phyloP scores from a whole-genome alignment of 1,284 basidiomycete species.

The Pseudozyma pruni region DNA sequence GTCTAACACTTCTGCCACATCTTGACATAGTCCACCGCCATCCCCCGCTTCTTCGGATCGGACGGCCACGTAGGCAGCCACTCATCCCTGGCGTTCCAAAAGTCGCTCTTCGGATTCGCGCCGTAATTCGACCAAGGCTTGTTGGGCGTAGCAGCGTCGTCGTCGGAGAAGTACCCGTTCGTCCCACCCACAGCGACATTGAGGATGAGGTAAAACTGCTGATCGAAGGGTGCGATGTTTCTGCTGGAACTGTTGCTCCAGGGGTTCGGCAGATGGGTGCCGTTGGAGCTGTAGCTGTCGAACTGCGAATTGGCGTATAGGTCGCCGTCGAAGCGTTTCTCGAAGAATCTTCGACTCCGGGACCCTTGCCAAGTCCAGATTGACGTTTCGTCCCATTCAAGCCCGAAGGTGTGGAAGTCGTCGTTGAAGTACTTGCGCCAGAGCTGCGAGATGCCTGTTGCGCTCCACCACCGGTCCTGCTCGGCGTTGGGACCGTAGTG shows the following conservation, averaged over 20 bases:
- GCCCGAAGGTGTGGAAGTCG: conserved; percentile 79
- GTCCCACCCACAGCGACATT: conserved; percentile 83
- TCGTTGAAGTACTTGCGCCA: conserved; percentile 77
- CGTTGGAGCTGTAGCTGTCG: conserved; percentile 78
- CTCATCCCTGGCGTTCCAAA: conserved; percentile 71
- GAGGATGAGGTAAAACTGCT: conserved; percentile 84
- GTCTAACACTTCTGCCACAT: conserved; percentile 73
- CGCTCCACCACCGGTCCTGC: conserved; percentile 77
- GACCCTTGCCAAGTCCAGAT: conserved; percentile 77
- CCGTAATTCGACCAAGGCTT: conserved; percentile 84
- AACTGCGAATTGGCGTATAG: conserved; percentile 83
- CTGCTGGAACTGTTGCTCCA: conserved; percentile 14
- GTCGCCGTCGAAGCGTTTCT: conserved; percentile 71
- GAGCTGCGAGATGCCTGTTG: conserved; percentile 76
- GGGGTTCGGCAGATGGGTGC: conserved; percentile 74
- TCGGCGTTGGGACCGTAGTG: conserved; percentile 77
- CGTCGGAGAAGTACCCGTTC: conserved; percentile 80
- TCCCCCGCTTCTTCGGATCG: conserved; percentile 70
- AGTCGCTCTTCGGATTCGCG: conserved; percentile 76
- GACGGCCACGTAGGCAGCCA: conserved; percentile 48
- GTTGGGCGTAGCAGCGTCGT: conserved; percentile 71
- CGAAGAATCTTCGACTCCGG: conserved; percentile 76
- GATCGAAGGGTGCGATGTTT: conserved; percentile 80
- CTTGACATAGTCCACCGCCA: conserved; percentile 79
- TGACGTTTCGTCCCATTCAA: conserved; percentile 83